Conservation (phyloP, 768 basidiomycete species). For the Leccinum obscurum region DNA sequence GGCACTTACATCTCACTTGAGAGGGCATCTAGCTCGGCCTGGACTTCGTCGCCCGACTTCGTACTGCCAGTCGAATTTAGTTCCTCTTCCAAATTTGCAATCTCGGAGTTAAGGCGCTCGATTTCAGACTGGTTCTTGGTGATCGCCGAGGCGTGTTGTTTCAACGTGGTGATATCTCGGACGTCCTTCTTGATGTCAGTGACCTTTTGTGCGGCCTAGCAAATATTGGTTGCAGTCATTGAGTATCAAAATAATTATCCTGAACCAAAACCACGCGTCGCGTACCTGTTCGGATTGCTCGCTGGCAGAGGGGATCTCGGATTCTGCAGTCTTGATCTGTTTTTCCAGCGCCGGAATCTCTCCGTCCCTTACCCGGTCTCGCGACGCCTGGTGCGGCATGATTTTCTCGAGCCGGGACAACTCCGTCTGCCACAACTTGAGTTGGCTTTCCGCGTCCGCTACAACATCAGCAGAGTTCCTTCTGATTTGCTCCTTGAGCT, state of each 20-base stretch:
- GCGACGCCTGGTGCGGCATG: slow-evolving; percentile 53
- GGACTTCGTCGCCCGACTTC: slow-evolving; percentile 84
- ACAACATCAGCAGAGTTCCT: slow-evolving; percentile 49
- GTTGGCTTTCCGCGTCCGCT: slow-evolving; percentile 33
- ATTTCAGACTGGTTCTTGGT: slow-evolving; percentile 60
- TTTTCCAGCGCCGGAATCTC: slow-evolving; percentile 71
- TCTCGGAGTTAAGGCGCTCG: slow-evolving; percentile 59
- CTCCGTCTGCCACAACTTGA: slow-evolving; percentile 61
- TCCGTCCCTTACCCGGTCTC: slow-evolving; percentile 51
- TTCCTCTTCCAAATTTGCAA: slow-evolving; percentile 62
- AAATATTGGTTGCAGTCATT: not conserved
- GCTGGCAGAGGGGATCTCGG: slow-evolving; percentile 51
- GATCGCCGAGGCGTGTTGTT: slow-evolving; percentile 60
- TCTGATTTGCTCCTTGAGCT: slow-evolving; percentile 69
- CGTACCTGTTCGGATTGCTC: slow-evolving; percentile 63
- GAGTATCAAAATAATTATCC: not conserved
- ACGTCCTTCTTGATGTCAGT: slow-evolving; percentile 56
- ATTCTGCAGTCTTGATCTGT: slow-evolving; percentile 58
- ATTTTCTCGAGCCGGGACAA: slow-evolving; percentile 57
- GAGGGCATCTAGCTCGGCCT: slow-evolving; percentile 68
- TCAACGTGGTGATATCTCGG: slow-evolving; percentile 59
- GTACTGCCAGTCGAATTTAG: slow-evolving; percentile 71
- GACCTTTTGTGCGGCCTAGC: slow-evolving; percentile 53
- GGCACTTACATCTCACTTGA: slow-evolving; percentile 60
- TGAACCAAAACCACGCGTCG: not conserved